Percentiles rank a stretch among this genome's conserved stretches.
Conservation (phyloP, 495 filamentous ascomycete species). For the Darksidea phi region DNA sequence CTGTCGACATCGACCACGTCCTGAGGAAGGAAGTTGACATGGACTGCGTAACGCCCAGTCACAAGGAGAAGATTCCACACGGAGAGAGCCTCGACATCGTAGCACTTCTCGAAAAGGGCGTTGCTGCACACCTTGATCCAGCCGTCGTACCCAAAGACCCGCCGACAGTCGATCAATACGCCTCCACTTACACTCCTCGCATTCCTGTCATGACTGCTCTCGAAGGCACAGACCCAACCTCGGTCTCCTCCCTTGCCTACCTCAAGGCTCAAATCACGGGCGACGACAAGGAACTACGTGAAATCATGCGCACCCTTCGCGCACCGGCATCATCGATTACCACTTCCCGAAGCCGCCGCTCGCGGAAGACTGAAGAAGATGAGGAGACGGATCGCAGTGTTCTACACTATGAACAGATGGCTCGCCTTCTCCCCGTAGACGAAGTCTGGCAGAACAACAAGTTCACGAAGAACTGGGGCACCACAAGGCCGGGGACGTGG, state of each 20-base stretch:
- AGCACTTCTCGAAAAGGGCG: slow-evolving; percentile 68
- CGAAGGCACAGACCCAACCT: slow-evolving; percentile 38
- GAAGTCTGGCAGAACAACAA: slow-evolving; percentile 9
- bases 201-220: slow-evolving; percentile 76
- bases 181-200: slow-evolving; percentile 71
- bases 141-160: slow-evolving; percentile 52
- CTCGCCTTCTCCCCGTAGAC: slow-evolving; percentile 20
- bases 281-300: slow-evolving; percentile 68
- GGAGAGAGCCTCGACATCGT: slow-evolving; percentile 83
- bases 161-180: slow-evolving; percentile 55
- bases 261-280: slow-evolving; percentile 80
- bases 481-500: background rate
- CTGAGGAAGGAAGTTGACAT: slow-evolving; percentile 96
- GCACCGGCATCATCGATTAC: background rate
- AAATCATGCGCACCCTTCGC: slow-evolving; percentile 62
- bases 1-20: slow-evolving; percentile 90
- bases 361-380: slow-evolving; percentile 1
- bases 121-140: slow-evolving; percentile 63
- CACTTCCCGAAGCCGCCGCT: background rate
- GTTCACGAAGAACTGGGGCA: slow-evolving; percentile 15
- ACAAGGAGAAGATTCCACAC: slow-evolving; percentile 72
- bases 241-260: slow-evolving; percentile 55
- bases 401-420: slow-evolving; percentile 23
- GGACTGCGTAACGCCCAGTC: slow-evolving; percentile 91
- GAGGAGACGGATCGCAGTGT: slow-evolving; percentile 2